Percentiles rank a stretch among this genome's conserved stretches.
Conservation (phyloP, 331 rosid species). For the Acacia concinna region DNA sequence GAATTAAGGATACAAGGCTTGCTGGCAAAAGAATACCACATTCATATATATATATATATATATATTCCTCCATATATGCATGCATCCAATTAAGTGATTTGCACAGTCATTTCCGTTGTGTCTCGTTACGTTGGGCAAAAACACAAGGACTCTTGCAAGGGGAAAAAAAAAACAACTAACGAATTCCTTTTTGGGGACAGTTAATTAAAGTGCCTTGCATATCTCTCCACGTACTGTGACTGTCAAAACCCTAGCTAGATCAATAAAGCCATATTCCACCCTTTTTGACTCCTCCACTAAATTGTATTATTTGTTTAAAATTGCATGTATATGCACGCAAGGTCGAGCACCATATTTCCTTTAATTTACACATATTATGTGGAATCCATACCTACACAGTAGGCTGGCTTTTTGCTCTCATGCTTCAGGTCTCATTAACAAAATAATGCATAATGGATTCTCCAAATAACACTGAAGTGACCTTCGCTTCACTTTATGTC, state of each 20-base stretch:
- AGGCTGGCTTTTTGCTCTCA: constrained; percentile 9
- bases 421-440: constrained; percentile 34
- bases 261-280: constrained; percentile 9
- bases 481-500: constrained; percentile 13
- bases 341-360: neutral
- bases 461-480: constrained; percentile 28
- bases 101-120: constrained; percentile 38
- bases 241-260: neutral
- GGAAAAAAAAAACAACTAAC: constrained; percentile 53
- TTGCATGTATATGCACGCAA: no score
- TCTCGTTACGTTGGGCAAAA: constrained; percentile 29
- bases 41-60: neutral
- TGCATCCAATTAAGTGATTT: constrained; percentile 34
- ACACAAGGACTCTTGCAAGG: constrained; percentile 20
- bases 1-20: constrained; percentile 28
- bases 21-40: constrained; percentile 22
- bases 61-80: constrained; percentile 29
- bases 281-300: constrained; percentile 48
- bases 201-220: constrained; percentile 43
- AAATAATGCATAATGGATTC: constrained; percentile 29
- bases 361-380: neutral
- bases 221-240: neutral
- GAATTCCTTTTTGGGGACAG: constrained; percentile 68
- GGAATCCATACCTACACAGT: neutral
- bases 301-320: neutral